Evolutionary conservation across 2,329 filamentous ascomycete species (phyloP).

Genomic region (Tetracladium maxilliforme): DNA sequence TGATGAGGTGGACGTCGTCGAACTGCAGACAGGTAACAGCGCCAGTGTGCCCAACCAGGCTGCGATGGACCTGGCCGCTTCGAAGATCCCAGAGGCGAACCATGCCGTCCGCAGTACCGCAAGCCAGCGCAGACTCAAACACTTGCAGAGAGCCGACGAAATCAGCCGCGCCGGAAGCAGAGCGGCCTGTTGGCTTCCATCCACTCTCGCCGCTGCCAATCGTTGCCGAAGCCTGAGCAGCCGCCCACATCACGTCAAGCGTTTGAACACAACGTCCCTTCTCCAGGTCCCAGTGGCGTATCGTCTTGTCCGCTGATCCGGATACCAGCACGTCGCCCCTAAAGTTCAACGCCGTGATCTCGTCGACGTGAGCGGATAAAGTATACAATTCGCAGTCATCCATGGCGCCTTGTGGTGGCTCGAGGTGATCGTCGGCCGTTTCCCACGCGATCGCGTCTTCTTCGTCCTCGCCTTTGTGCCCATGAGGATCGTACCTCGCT

Average conservation of each 20-base stretch:
- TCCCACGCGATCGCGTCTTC: constrained; percentile 60
- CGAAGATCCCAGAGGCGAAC: constrained; percentile 92
- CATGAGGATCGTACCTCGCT: constrained; percentile 66
- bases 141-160: constrained; percentile 93
- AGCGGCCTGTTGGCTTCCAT: constrained; percentile 60
- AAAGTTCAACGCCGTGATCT: constrained; percentile 90
- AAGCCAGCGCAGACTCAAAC: constrained; percentile 89
- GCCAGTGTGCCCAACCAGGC: constrained; percentile 87
- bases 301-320: constrained; percentile 90
- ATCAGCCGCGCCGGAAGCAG: constrained; percentile 57
- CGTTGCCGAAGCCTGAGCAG: constrained; percentile 69
- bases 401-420: constrained; percentile 67
- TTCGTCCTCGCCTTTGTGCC: constrained; percentile 35
- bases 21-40: constrained; percentile 92
- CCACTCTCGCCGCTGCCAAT: constrained; percentile 42
- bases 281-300: constrained; percentile 93
- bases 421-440: constrained; percentile 50
- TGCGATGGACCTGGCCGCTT: constrained; percentile 92
- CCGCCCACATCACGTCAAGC: constrained; percentile 93
- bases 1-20: constrained; percentile 89
- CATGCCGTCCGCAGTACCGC: constrained; percentile 95
- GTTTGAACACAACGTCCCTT: constrained; percentile 97
- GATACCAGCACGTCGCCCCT: constrained; percentile 81
- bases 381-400: constrained; percentile 80
- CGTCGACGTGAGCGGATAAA: constrained; percentile 79